Evolutionary conservation across 345 rosid genomes (phyloP), one percentile per base, ranked within the genome.

Genomic region (Moricandia arvensis): DNA sequence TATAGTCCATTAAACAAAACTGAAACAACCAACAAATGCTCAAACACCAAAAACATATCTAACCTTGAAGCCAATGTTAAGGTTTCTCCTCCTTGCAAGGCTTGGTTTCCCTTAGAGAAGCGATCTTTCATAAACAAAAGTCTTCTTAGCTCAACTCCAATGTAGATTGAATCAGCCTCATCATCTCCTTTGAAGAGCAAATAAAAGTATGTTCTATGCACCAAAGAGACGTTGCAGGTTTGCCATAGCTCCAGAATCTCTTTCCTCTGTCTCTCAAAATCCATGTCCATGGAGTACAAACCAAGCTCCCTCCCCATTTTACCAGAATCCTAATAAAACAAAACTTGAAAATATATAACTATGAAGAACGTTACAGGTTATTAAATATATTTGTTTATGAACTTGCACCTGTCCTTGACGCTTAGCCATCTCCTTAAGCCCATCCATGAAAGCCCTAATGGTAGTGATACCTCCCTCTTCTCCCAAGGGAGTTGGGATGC

Each of bases 181-280:
- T 94, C 97, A 29, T n/a, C 53, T 53, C 99, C 99, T 81, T 86
- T 89, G 60, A 95, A 90, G 37, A 95, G 97, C 82, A 95, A 81
- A 85, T 83, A 90, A 72, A 92, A 95, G 71, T 92, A 95, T 11
- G 99, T 92, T 82, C 99, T 84, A 82, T 92, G 96, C 61, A 92
- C 83, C 85, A 95, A 72, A 37, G 99, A 89, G 66, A 90, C 83
- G 51, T 88, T 81, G 83, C 99, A 95, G 37, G 74, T 73, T 62
- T 90, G 90, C 99, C 99, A 95, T 37, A 95, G 89, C 75, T 88
- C 96, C 16, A 95, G 66, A 49, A 92, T 88, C 31, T 80, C 86
- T 78, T 78, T 80, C 81, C 82, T 90, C 81, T 74, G 85, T 75
- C 80, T 88, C 84, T 87, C 87, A 62, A 92, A 95, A 54, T 85